These are phyloP conservation scores for Russula olivacea DNA, from an alignment of 768 basidiomycete genomes.

Conservation along the genomic window DNA sequence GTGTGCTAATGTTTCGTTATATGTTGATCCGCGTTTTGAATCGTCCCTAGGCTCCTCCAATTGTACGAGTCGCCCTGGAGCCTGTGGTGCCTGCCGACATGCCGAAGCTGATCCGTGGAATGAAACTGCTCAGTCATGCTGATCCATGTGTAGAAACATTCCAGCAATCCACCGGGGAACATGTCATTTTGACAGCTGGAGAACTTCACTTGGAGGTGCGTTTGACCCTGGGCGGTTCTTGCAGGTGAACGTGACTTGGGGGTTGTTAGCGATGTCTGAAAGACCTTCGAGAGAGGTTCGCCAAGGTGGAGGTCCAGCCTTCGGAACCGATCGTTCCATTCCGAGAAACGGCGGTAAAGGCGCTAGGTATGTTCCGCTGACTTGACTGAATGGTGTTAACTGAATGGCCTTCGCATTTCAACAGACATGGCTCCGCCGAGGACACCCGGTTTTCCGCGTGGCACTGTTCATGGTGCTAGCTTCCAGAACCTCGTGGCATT, in stretches of 20 bases:
- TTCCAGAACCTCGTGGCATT: slow-evolving; percentile 71
- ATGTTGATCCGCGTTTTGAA: neutral
- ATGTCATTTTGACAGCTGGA: slow-evolving; percentile 93
- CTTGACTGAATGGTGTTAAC: neutral
- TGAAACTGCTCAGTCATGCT: slow-evolving; percentile 86
- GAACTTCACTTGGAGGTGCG: slow-evolving; percentile 91
- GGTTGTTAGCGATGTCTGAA: slow-evolving; percentile 77
- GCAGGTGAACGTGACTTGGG: neutral
- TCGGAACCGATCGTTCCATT: slow-evolving; percentile 98
- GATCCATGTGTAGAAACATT: slow-evolving; percentile 98
- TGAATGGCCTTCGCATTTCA: neutral
- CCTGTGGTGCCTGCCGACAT: slow-evolving; percentile 79
- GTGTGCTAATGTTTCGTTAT: slow-evolving; percentile 37
- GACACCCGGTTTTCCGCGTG: slow-evolving; percentile 60
- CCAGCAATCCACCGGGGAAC: slow-evolving; percentile 94
- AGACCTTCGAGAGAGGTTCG: slow-evolving; percentile 94
- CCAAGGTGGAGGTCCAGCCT: slow-evolving; percentile 85
- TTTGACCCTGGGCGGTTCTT: neutral
- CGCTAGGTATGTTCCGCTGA: slow-evolving; percentile 44
- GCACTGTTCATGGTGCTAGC: slow-evolving; percentile 68
- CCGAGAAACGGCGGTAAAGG: slow-evolving; percentile 88
- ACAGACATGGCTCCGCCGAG: slow-evolving; percentile 87
- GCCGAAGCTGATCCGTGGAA: slow-evolving; percentile 78
- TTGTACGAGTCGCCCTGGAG: slow-evolving; percentile 93
- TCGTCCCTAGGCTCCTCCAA: slow-evolving; percentile 63